Evolutionary conservation across 345 rosid genomes (phyloP), one percentile per base, ranked within the genome.

Genomic region (Eucalyptus globulus): DNA sequence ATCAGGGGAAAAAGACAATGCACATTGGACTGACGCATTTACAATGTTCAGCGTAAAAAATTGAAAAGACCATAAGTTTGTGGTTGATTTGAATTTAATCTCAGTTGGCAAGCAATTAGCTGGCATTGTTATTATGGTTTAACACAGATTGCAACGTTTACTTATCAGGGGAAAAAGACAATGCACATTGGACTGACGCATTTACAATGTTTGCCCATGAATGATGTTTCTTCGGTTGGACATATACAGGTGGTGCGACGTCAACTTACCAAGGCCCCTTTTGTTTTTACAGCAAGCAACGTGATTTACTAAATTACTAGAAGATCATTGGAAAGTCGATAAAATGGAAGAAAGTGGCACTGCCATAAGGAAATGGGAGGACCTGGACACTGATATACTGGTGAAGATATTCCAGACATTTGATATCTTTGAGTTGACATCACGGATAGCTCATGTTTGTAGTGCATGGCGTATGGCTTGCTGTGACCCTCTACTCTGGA

Each of bases 401-500:
- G 97, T 95, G 89, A 94, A 90, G 90, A 95, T 96, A 60, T 95
- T 96, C 89, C 94, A 91, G 93, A 93, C 92, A 37, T 94, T 96
- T 12, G 91, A 93, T 86, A 93, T 96, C 89, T 91, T 91, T 49
- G 92, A 97, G 91, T 89, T 95, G 29, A 95, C 93, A 86, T 93
- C 96, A 14, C 96, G 98, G 62, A 89, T 97, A 88, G 97, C 95
- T 91, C 95, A 90, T 87, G 98, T 97, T 85, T 96, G 99, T 92
- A 92, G 97, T 15, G 90, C 94, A 29, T 97, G 99, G 99, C 94
- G 97, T 76, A 58, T 86, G 49, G 99, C 99, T 88, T 94, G 96
- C 88, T 93, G 98, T 29, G 99, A 97, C 94, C 99, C 99, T n/a
- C 87, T 95, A 62, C 92, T 96, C 2, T 96, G 99, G 99, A 96